Evolutionary conservation across 768 basidiomycete species (phyloP).

Genomic region (Tulasnella sp.): DNA sequence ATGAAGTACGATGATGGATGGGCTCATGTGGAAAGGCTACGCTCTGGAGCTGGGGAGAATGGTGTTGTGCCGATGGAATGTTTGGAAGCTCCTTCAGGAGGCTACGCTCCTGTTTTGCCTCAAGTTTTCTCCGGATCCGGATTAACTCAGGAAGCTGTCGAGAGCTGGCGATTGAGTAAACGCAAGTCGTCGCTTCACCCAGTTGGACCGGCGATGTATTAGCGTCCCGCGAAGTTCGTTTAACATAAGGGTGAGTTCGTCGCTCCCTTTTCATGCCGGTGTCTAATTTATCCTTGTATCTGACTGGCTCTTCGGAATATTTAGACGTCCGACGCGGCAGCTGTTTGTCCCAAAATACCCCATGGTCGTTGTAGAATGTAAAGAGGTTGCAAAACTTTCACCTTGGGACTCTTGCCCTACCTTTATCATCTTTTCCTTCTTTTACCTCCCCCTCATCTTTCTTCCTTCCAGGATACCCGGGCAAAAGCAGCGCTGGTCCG

Average conservation of each 20-base stretch:
- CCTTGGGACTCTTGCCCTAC: neutral
- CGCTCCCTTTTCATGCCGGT: neutral
- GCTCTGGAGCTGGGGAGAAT: conserved; percentile 10
- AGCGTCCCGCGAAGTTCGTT: neutral
- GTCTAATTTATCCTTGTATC: neutral
- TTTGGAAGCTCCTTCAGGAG: conserved; percentile 5
- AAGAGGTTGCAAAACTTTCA: neutral
- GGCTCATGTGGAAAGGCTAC: conserved; percentile 17
- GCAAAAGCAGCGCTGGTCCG: neutral
- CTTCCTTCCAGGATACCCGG: neutral
- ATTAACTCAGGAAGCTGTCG: conserved; percentile 13
- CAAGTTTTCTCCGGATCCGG: conserved; percentile 10
- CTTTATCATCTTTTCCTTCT: neutral
- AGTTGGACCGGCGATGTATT: neutral
- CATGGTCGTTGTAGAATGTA: neutral
- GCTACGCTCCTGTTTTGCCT: neutral
- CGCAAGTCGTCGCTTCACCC: conserved; percentile 13
- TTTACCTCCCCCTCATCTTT: neutral
- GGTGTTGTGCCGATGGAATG: conserved; percentile 21
- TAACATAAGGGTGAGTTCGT: neutral
- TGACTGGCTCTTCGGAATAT: neutral
- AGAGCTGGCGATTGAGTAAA: conserved; percentile 18
- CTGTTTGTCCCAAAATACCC: neutral
- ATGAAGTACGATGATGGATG: conserved; percentile 17
- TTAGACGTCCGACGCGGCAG: neutral